Evolutionary conservation across 2,329 filamentous ascomycete genomes (phyloP).

Genomic region (Aspergillus novoparasiticus): DNA sequence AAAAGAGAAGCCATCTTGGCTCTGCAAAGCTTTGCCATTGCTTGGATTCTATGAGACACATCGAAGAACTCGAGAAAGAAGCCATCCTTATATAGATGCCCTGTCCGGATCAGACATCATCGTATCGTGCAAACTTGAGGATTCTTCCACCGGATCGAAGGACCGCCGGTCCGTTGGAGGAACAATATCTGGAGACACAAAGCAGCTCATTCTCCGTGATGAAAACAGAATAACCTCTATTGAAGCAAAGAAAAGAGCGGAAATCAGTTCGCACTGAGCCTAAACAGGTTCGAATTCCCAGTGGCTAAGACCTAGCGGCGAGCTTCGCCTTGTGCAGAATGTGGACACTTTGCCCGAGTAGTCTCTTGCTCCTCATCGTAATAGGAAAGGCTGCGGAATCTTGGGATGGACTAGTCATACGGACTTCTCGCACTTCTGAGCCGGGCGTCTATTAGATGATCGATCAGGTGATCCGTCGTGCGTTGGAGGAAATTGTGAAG

Average conservation of each 20-base stretch:
- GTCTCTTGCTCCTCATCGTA: neutral
- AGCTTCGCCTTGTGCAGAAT: neutral
- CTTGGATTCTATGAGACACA: neutral
- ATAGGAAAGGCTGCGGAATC: neutral
- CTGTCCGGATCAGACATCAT: neutral
- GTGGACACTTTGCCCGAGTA: neutral
- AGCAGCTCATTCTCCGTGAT: neutral
- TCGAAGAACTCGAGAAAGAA: neutral
- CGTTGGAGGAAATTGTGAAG: neutral
- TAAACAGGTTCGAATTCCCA: neutral
- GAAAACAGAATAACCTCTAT: neutral
- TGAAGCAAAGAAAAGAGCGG: neutral
- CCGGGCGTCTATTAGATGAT: neutral
- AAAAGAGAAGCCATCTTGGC: neutral
- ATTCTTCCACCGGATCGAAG: neutral
- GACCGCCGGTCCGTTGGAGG: neutral
- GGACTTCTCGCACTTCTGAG: no score
- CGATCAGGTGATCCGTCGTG: neutral
- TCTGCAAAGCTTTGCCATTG: neutral
- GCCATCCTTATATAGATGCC: neutral
- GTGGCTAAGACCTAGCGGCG: neutral
- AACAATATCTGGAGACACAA: neutral
- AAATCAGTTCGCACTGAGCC: neutral
- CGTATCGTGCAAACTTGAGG: neutral
- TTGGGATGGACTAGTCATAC: neutral